These are phyloP conservation scores for Ceriops tagal DNA, from an alignment of 345 rosid species.

Conservation along the genomic window DNA sequence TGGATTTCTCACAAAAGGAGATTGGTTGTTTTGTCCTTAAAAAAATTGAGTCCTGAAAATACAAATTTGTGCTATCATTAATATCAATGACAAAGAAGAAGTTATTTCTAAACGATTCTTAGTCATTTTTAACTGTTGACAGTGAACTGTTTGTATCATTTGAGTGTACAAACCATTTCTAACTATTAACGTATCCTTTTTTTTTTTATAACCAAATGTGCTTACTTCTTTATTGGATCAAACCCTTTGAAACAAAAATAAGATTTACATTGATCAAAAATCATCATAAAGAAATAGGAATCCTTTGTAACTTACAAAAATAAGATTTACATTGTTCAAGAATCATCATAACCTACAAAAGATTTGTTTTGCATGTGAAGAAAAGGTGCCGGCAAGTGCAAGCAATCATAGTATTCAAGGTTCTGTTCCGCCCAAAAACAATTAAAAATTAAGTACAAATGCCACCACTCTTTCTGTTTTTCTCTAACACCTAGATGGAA, in stretches of 20 bases:
- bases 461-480: background rate
- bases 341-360: background rate
- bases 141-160: too few relatives aligned
- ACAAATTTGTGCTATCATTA: background rate
- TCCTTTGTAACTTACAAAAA: too few relatives aligned
- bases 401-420: too few relatives aligned
- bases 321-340: background rate
- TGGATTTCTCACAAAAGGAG: too few relatives aligned
- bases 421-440: too few relatives aligned
- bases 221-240: too few relatives aligned
- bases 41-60: background rate
- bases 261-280: background rate
- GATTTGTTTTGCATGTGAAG: background rate
- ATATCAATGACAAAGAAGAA: background rate
- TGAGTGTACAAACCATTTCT: too few relatives aligned
- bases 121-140: too few relatives aligned
- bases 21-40: background rate
- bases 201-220: too few relatives aligned
- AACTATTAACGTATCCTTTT: too few relatives aligned
- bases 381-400: background rate
- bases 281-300: background rate
- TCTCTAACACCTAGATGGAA: background rate
- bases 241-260: too few relatives aligned
- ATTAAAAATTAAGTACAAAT: background rate
- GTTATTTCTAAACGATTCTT: too few relatives aligned